These are phyloP conservation scores for Lactuca saligna DNA, from an alignment of 129 eudicot species.

Conservation along the genomic window DNA sequence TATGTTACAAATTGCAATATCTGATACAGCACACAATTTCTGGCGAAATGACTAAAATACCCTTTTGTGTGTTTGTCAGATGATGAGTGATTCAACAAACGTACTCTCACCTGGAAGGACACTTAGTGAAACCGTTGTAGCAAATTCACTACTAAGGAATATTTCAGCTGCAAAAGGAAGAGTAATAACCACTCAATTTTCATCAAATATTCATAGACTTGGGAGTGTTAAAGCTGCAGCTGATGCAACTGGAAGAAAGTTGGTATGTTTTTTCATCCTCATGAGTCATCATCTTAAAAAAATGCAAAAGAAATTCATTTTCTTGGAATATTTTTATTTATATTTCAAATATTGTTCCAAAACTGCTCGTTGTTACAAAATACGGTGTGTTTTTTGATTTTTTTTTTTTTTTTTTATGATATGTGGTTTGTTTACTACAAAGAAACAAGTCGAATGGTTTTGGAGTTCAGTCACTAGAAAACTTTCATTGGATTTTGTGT, in stretches of 20 bases:
- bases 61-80: constrained; percentile 41
- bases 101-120: constrained; percentile 97
- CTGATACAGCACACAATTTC: background rate
- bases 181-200: constrained; percentile 95
- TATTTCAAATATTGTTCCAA: background rate
- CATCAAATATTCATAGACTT: constrained; percentile 97
- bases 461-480: too few relatives aligned
- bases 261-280: constrained; percentile 53
- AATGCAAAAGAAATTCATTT: too few relatives aligned
- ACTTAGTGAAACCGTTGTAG: constrained; percentile 88
- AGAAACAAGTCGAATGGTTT: too few relatives aligned
- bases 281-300: background rate
- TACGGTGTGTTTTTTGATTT: too few relatives aligned
- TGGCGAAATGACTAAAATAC: background rate
- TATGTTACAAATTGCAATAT: background rate
- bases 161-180: constrained; percentile 92
- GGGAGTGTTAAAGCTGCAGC: constrained; percentile 99
- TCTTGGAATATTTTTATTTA: too few relatives aligned
- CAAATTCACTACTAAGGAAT: constrained; percentile 73
- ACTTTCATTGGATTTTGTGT: too few relatives aligned
- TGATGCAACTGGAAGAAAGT: constrained; percentile 90
- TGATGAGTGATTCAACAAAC: constrained; percentile 99
- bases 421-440: too few relatives aligned
- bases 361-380: too few relatives aligned
- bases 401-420: too few relatives aligned